phyloP scores from a whole-genome alignment of 2,329 filamentous ascomycete species.

The Epichloe amarillans region DNA sequence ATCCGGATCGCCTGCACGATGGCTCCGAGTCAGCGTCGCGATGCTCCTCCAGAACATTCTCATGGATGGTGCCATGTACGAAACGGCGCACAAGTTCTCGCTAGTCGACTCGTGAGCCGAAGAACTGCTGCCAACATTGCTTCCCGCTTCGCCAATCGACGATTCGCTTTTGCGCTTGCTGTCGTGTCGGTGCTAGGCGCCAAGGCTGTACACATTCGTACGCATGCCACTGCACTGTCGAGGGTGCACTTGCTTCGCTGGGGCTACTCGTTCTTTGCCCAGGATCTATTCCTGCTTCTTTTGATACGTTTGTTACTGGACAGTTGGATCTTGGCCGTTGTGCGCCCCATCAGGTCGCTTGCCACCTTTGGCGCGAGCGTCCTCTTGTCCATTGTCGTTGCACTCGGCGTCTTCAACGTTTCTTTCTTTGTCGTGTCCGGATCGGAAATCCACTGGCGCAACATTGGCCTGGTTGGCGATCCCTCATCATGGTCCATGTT shows the following conservation, averaged over 20 bases:
- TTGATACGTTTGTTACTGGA: conserved; percentile 17
- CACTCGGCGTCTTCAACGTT: conserved; percentile 13
- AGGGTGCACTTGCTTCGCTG: conserved; percentile 15
- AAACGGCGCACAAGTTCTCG: not conserved
- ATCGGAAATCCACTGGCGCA: conserved; percentile 22
- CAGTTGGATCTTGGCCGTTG: conserved; percentile 9
- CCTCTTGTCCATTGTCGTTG: conserved; percentile 10
- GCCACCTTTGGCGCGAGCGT: conserved; percentile 8
- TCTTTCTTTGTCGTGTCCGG: conserved; percentile 17
- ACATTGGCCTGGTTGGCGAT: conserved; percentile 18
- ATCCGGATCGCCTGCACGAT: not conserved
- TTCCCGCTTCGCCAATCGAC: conserved; percentile 13
- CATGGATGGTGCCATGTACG: not conserved
- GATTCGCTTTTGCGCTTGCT: conserved; percentile 17
- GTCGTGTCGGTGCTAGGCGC: conserved; percentile 15
- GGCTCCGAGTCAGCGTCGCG: not conserved
- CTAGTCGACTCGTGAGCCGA: not conserved
- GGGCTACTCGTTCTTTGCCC: conserved; percentile 20
- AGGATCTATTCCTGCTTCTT: conserved; percentile 17
- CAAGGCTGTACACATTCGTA: conserved; percentile 17
- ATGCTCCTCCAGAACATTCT: not conserved
- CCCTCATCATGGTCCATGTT: conserved; percentile 17
- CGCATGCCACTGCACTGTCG: conserved; percentile 15
- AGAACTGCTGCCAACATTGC: not conserved
- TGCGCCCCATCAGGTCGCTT: conserved; percentile 2